Evolutionary conservation across 495 filamentous ascomycete species (phyloP), one percentile per base, ranked within the genome.

Genomic region (Pseudoneurospora amorphoporcata): DNA sequence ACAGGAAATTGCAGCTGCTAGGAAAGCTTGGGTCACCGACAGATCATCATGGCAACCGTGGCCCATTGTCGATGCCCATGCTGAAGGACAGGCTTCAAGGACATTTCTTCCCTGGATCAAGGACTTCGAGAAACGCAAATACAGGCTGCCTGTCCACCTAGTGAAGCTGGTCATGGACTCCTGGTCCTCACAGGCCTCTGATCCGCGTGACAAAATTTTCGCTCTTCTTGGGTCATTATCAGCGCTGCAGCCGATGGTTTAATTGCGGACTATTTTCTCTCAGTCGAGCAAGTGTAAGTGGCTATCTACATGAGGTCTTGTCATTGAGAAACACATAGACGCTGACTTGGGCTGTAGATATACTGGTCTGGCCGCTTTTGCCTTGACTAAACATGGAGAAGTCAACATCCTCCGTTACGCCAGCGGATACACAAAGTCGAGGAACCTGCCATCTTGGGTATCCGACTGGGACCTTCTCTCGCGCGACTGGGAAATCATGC

Each of bases 151-250:
- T 10, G 70, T 68, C 5, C 47, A 78, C 39, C 68, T 75, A 16
- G 45, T 72, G n/a, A 43, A 74, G 68, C 65, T 78, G 70, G 69
- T 77, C 8, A 74, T 75, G 43, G 75, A 76, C 40, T 73, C 72
- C 12, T 78, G 73, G 73, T 71, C 53, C 42, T 73, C 74, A 10
- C 70, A 73, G 74, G 69, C 75, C 4, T 73, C 74, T 8, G 76
- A 79, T 45, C 79, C 76, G 3, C 68, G 78, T 10, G 79, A 80
- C 68, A 80, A 79, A 38, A 70, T 78, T n/a, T 78, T 79, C 70
- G 74, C 76, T 12, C 69, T 79, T 16, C 73, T 78, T 19, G 75
- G 2, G 72, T 78, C 17, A 73, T 77, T 7, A 43, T 42, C n/a
- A 72, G 73, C 5, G 75, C 75, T 32, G 75, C 69, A 12, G 68